Percentiles rank a stretch among this genome's conserved stretches.
Evolutionary conservation across 257 asterid species (phyloP).

Genomic region (Lithospermum erythrorhizon): DNA sequence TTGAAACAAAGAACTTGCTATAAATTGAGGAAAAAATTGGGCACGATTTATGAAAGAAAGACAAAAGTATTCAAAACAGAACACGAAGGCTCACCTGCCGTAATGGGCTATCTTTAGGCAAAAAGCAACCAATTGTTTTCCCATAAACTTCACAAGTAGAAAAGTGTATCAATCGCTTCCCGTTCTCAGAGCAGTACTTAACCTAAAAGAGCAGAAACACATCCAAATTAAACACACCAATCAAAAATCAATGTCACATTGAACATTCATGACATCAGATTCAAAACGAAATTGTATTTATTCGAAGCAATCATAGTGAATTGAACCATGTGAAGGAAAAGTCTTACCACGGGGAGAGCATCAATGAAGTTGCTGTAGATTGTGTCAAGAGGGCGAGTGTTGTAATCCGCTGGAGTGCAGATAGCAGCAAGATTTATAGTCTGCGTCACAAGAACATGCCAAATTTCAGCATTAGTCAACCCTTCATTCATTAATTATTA

Average conservation of each 20-base stretch:
- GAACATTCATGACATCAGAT: neutral
- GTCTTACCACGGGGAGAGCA: conserved; percentile 79
- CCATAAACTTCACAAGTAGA: conserved; percentile 93
- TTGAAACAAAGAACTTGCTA: neutral
- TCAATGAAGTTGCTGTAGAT: conserved; percentile 87
- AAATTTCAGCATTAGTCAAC: conserved; percentile 18
- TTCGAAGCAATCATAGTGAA: neutral
- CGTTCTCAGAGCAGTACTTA: conserved; percentile 80
- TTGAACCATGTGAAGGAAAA: neutral
- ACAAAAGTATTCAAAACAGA: conserved; percentile 12
- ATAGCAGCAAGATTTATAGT: conserved; percentile 84
- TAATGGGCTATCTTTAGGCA: conserved; percentile 76
- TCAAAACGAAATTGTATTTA: neutral
- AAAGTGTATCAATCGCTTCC: conserved; percentile 83
- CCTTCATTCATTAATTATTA: neutral
- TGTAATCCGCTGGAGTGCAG: conserved; percentile 93
- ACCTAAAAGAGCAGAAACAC: conserved; percentile 34
- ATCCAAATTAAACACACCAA: neutral
- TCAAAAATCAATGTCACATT: conserved; percentile 1
- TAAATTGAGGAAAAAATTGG: neutral
- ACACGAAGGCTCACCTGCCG: conserved; percentile 52
- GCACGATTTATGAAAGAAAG: neutral
- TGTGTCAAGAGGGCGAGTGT: conserved; percentile 89
- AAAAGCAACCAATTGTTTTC: conserved; percentile 66
- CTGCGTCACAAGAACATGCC: conserved; percentile 30